phyloP scores from a whole-genome alignment of 148 eudicot species.

The Dianthus caryophyllus region DNA sequence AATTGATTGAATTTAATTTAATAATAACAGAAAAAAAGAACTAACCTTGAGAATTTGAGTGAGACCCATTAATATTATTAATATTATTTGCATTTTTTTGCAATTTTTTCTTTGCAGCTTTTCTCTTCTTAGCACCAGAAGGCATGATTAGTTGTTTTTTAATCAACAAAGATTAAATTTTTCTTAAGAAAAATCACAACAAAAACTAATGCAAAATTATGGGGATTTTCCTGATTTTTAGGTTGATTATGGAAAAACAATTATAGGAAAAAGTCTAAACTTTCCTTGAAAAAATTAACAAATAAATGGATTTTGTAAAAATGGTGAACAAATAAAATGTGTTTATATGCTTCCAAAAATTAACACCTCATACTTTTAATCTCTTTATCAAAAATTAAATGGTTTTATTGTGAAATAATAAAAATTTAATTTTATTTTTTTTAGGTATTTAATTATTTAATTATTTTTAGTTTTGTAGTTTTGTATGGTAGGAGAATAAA shows the following conservation, averaged over 20 bases:
- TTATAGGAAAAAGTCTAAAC: neutral
- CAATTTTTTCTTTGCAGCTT: conserved; percentile 74
- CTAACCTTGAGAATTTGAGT: conserved; percentile 47
- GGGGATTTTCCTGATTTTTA: neutral
- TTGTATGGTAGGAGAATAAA: no score
- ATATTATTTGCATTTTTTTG: conserved; percentile 24
- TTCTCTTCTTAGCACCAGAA: conserved; percentile 65
- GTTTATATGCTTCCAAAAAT: conserved; percentile 20
- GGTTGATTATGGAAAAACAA: neutral
- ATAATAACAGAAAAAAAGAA: conserved; percentile 3
- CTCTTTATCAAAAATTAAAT: no score
- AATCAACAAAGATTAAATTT: neutral
- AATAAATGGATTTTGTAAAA: neutral
- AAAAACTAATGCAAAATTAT: neutral
- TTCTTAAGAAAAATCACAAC: neutral
- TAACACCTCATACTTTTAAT: conserved; percentile 10
- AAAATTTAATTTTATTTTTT: no score
- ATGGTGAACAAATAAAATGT: neutral
- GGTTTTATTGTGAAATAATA: no score
- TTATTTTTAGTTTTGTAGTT: no score
- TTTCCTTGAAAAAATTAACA: neutral
- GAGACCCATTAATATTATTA: conserved; percentile 23
- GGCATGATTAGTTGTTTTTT: conserved; percentile 52
- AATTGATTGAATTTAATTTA: no score
- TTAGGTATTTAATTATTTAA: no score